These are phyloP conservation scores for Fusarium sp. DNA, from an alignment of 2,329 filamentous ascomycete genomes.

Conservation along the genomic window DNA sequence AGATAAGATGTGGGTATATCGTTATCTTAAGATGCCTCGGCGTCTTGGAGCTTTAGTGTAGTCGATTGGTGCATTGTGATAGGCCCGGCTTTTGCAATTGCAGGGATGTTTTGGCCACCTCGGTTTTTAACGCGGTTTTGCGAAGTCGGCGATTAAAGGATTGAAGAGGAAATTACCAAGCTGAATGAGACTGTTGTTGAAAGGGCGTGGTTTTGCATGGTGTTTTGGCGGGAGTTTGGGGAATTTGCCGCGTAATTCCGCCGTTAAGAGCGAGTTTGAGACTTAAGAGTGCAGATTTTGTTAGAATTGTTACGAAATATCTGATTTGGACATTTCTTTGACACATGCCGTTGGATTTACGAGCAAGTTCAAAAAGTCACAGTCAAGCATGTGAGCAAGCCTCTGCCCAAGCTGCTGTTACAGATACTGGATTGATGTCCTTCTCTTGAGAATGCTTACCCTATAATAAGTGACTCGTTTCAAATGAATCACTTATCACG, in stretches of 20 bases:
- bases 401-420: no score
- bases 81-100: not conserved
- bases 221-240: not conserved
- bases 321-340: no score
- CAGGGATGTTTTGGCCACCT: not conserved
- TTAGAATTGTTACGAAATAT: not conserved
- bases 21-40: slow-evolving; percentile 16
- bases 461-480: no score
- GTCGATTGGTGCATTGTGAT: not conserved
- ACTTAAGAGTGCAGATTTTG: no score
- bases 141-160: not conserved
- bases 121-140: not conserved
- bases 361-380: not conserved
- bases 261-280: not conserved
- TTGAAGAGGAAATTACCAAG: not conserved
- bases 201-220: not conserved
- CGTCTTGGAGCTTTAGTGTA: not conserved
- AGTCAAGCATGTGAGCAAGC: not conserved
- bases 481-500: no score
- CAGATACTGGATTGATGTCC: no score
- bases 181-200: not conserved
- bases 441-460: no score
- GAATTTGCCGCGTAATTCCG: not conserved
- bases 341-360: not conserved
- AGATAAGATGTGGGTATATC: slow-evolving; percentile 19